Percentiles rank a stretch among this genome's conserved stretches.
Conservation (phyloP, 2,329 filamentous ascomycete genomes). For the Ceratocystis diversiconidia region DNA sequence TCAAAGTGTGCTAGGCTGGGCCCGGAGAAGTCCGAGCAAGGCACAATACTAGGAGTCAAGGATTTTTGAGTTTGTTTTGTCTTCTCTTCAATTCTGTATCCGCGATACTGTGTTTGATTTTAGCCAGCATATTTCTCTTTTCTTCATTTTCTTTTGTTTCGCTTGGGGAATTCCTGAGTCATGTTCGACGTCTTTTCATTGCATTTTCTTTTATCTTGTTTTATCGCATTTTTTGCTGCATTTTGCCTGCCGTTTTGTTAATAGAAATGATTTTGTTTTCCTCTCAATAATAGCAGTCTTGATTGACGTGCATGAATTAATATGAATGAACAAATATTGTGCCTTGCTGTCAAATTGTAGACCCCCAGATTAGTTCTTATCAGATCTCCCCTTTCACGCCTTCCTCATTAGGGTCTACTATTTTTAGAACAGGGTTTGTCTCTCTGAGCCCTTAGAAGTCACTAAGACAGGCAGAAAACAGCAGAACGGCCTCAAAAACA, state of each 20-base stretch:
- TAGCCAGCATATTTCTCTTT: neutral
- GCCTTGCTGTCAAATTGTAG: too few relatives aligned
- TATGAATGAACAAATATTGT: too few relatives aligned
- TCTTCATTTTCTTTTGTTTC: neutral
- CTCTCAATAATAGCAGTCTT: neutral
- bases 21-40: neutral
- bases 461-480: too few relatives aligned
- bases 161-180: neutral
- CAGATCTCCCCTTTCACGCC: neutral
- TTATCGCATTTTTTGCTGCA: neutral
- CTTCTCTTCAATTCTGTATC: constrained; percentile 2
- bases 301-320: neutral
- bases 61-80: neutral
- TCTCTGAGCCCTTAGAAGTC: neutral
- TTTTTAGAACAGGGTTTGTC: neutral
- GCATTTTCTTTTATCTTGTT: neutral
- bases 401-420: neutral
- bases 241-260: neutral
- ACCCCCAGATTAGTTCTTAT: neutral
- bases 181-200: neutral
- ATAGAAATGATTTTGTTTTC: neutral
- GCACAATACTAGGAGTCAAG: neutral
- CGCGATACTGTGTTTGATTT: constrained; percentile 6
- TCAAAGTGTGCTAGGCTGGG: neutral
- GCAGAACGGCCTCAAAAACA: neutral